A percentile compares a stretch with the other conserved stretches of the same genome.
Evolutionary conservation across 192 early-diverging fungal genomes (phyloP).

Genomic region (Geosiphon pyriformis): DNA sequence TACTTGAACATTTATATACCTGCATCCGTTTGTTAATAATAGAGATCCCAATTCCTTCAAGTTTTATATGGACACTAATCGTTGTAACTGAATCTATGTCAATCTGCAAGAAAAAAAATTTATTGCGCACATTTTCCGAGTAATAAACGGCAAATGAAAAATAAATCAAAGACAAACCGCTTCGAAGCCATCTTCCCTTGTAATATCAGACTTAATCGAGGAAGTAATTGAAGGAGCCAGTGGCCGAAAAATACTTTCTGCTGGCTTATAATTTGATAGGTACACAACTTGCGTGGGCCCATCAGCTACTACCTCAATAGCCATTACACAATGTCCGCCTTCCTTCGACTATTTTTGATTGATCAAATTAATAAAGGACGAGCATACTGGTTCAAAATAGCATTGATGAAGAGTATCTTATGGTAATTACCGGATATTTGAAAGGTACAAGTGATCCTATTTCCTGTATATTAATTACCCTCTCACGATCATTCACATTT

Average conservation of each 20-base stretch:
- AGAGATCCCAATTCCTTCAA: conserved; percentile 90
- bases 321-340: conserved; percentile 42
- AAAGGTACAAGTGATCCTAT: conserved; percentile 87
- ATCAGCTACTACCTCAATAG: conserved; percentile 70
- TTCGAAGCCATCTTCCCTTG: conserved; percentile 17
- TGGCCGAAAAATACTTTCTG: conserved; percentile 57
- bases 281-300: conserved; percentile 64
- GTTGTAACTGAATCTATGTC: conserved; percentile 46
- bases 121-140: not conserved
- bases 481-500: conserved; percentile 63
- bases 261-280: conserved; percentile 60
- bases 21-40: conserved; percentile 72
- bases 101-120: conserved; percentile 36
- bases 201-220: not conserved
- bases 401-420: too few species aligned
- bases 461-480: conserved; percentile 82
- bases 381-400: not conserved
- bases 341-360: conserved; percentile 16
- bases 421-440: conserved; percentile 59
- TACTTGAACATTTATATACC: conserved; percentile 25
- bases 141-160: not conserved
- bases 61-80: conserved; percentile 61
- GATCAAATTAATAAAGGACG: not conserved
- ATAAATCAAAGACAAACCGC: not conserved
- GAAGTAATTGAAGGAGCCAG: conserved; percentile 25